Percentiles rank a stretch among this genome's conserved stretches.
phyloP scores from a whole-genome alignment of 2,329 filamentous ascomycete species.

The Apiospora marii region DNA sequence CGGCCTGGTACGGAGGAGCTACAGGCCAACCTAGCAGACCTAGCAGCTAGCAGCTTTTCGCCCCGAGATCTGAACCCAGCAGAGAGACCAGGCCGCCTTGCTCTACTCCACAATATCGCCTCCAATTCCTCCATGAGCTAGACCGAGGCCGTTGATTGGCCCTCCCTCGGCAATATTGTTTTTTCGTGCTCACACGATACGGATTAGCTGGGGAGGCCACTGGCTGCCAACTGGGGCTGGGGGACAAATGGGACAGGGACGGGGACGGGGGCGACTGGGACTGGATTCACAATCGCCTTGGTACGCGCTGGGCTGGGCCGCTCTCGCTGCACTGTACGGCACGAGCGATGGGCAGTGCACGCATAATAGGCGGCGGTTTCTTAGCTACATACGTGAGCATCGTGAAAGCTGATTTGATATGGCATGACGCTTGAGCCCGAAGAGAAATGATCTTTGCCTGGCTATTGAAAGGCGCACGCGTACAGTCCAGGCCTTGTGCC shows the following conservation, averaged over 20 bases:
- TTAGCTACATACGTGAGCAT: no score
- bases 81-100: constrained; percentile 8
- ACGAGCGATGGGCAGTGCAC: constrained; percentile 12
- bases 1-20: background rate
- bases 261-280: background rate
- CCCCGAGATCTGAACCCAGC: constrained; percentile 21
- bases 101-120: constrained; percentile 14
- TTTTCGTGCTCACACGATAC: constrained; percentile 19
- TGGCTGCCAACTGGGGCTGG: background rate
- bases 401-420: constrained; percentile 16
- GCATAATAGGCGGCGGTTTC: no score
- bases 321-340: background rate
- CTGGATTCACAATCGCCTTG: background rate
- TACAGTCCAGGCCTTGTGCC: background rate
- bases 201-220: background rate
- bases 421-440: constrained; percentile 11
- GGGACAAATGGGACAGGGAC: background rate
- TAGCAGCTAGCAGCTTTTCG: constrained; percentile 16
- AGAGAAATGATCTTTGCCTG: constrained; percentile 14
- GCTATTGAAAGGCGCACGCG: constrained; percentile 10
- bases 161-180: background rate
- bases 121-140: constrained; percentile 18
- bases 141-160: constrained; percentile 10
- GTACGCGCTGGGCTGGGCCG: background rate
- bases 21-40: background rate